Base-by-base conservation (phyloP, 805 yeast genomes). In the Metschnikowia cubensis region DNA sequence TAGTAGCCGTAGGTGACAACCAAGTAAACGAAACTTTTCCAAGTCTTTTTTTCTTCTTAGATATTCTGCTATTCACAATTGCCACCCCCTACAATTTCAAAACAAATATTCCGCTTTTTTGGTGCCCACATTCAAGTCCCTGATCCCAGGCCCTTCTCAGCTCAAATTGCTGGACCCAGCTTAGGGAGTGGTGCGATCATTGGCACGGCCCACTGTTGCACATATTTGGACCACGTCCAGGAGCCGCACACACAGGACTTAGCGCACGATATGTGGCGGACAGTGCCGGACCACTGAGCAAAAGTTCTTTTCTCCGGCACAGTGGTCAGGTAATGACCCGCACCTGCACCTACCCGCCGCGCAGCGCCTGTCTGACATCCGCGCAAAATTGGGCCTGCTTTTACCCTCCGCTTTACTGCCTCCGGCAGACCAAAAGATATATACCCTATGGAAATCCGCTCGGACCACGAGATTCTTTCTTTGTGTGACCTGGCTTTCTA, bases 361-460 rank as follows among this genome's bases (percentile, higher is more conserved):
- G 20, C 45, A 42, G 45, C 45, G 45, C 25, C 32, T 21, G 38
- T 35, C 15, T 13, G 39, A 17, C 45, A 11, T 32, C 17, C 39
- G 34, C 39, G 39, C 46, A 43, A 43, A 43, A 43, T 20, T 43
- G 46, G 46, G 46, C 39, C 46, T 22, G 25, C 40, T 34, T 33
- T 13, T 11, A 20, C 14, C 34, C 46, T 35, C 35, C 40, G 32
- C 21, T 21, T 33, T 32, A n/a, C 44, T 31, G 44, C 45, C 37
- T 20, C 17, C 32, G 37, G 45, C 29, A n/a, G 31, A 43, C 38
- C 15, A 34, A 35, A 15, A 10, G 39, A 35, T 35, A 43, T 41
- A 43, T 35, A 42, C 45, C 25, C 32, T 18, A 35, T 43, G 46
- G 46, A 43, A 33, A 35, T 43, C 46, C 46, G 46, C 39, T 35